Evolutionary conservation across 257 asterid species (phyloP).

Genomic region (Solanum stenotomum): DNA sequence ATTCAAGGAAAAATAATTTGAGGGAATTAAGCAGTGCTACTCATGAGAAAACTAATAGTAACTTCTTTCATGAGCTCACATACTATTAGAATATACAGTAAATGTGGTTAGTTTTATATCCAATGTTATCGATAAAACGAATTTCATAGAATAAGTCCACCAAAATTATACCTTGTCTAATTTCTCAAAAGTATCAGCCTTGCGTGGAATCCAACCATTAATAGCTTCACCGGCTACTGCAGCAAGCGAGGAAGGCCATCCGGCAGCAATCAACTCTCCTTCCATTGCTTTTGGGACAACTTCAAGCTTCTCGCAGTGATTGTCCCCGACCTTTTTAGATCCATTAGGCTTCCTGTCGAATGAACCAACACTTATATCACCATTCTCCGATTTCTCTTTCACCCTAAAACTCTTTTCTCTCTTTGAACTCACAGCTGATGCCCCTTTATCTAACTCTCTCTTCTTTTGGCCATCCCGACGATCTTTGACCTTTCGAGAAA

Average conservation of each 20-base stretch:
- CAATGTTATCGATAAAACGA: background rate
- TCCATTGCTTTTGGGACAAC: conserved; percentile 56
- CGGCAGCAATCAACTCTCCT: conserved; percentile 86
- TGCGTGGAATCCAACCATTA: conserved; percentile 80
- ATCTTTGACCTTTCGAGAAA: conserved; percentile 42
- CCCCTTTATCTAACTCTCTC: conserved; percentile 49
- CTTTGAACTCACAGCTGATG: conserved; percentile 32
- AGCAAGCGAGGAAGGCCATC: conserved; percentile 98
- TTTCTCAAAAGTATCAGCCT: conserved; percentile 77
- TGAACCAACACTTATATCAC: conserved; percentile 35
- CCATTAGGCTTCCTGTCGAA: conserved; percentile 46
- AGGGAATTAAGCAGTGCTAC: background rate
- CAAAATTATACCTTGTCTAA: conserved; percentile 63
- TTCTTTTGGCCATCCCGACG: conserved; percentile 44
- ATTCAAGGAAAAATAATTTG: background rate
- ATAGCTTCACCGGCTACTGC: conserved; percentile 86
- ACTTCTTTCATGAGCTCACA: background rate
- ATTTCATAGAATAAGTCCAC: background rate
- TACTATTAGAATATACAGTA: background rate
- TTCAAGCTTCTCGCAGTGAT: conserved; percentile 31
- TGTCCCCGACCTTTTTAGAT: conserved; percentile 68
- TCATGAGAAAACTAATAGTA: background rate
- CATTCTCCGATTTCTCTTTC: conserved; percentile 34
- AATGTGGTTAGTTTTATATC: background rate
- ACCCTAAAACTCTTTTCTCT: conserved; percentile 49